Evolutionary conservation across 2,329 filamentous ascomycete species (phyloP).

Genomic region (Meredithiella fracta): DNA sequence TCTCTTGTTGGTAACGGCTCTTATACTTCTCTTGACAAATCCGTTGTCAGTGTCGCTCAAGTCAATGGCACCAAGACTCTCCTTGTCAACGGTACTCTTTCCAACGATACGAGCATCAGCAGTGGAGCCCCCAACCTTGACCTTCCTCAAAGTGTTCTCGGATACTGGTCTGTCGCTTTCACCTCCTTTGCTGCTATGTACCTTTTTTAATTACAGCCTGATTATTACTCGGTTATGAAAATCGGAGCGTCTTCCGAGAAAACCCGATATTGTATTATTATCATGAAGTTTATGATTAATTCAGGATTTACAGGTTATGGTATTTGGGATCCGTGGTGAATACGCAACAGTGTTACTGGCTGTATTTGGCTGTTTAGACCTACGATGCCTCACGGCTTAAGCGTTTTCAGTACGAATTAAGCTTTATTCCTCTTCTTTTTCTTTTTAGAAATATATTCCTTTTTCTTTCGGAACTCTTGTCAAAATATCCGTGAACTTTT

Average conservation of each 20-base stretch:
- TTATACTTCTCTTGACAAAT: constrained; percentile 41
- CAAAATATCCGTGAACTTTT: no score
- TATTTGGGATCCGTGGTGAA: neutral
- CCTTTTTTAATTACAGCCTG: constrained; percentile 7
- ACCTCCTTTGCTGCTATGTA: constrained; percentile 29
- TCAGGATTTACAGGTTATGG: neutral
- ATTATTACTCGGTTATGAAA: no score
- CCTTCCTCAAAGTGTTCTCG: constrained; percentile 19
- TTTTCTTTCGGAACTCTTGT: no score
- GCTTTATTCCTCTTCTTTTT: no score
- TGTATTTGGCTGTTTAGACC: no score
- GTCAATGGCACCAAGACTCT: constrained; percentile 46
- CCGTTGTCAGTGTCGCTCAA: constrained; percentile 40
- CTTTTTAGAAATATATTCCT: no score
- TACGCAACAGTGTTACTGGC: no score
- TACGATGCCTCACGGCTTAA: no score
- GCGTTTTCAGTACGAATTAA: no score
- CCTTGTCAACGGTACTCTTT: constrained; percentile 59
- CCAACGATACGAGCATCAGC: constrained; percentile 37
- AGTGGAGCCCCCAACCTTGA: neutral
- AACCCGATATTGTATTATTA: neutral
- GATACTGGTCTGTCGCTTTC: constrained; percentile 34
- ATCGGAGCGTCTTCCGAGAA: no score
- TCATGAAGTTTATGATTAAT: neutral
- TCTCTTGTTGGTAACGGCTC: constrained; percentile 50